Evolutionary conservation across 176 grass and related monocot species (phyloP), one percentile per base, ranked within the genome.

Genomic region (Rhipidocladum racemiflorum): DNA sequence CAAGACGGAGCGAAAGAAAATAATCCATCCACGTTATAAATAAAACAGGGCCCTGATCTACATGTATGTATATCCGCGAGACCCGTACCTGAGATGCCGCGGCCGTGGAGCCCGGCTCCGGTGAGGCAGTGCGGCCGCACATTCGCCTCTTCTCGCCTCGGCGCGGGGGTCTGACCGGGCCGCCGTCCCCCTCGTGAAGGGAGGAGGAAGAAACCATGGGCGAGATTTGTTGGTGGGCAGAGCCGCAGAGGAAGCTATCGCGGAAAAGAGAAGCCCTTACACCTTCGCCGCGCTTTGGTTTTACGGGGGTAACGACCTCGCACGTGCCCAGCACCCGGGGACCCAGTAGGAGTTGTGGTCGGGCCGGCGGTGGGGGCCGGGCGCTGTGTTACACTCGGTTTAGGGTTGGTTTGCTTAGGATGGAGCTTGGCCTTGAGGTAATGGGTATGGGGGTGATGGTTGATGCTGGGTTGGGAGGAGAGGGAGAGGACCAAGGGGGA

Each of bases 171-270:
- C 17, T n/a, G 40, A 7, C 12, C 9, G 54, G 12, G 44, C 42
- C 15, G 45, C 70, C 49, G 48, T 60, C 65, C 51, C 15, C 61
- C 65, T 79, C 75, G 65, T 20, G 44, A 4, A 54, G 42, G 78
- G 85, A 74, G 77, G 77, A 48, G 51, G 77, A 75, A 29, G 85
- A 87, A 83, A 65, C 80, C 86, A 88, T 78, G 80, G 86, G 73
- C 80, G 55, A 88, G 86, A 88, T 78, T 69, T 77, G 80, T 68
- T 77, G 79, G 64, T 77, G 64, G 65, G 80, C 50, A 13, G 72
- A 65, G 45, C 54, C 56, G 80, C 50, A 13, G 72, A 65, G 45
- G 68, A 67, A 74, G 85, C 62, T 40, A 44, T 23, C 79, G 49
- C 65, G 64, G 44, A 77, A 76, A 36, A 45, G 43, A 66, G 54